A percentile compares a stretch with the other conserved stretches of the same genome.
Evolutionary conservation across 148 eudicot genomes (phyloP).

Genomic region (Silene uniflora): DNA sequence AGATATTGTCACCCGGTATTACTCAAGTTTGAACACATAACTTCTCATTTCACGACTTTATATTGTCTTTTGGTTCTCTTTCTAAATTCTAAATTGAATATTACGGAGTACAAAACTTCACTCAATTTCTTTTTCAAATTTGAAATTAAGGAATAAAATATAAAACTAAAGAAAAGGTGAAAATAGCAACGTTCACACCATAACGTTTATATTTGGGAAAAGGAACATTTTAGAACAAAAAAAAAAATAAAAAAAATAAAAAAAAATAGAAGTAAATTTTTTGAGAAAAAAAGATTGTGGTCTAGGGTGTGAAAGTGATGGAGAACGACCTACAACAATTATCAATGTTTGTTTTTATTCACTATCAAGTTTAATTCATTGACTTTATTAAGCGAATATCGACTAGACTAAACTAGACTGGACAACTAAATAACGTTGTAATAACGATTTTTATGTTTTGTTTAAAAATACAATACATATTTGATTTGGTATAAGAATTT

Average conservation of each 20-base stretch:
- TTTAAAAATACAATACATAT: too few relatives aligned
- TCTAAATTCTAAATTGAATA: background rate
- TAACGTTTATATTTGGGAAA: constrained; percentile 26
- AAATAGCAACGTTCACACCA: constrained; percentile 12
- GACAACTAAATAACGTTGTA: too few relatives aligned
- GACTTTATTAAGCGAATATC: too few relatives aligned
- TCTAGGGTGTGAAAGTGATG: background rate
- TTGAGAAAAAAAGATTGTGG: background rate
- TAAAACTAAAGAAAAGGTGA: background rate
- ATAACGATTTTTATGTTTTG: too few relatives aligned
- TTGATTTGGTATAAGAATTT: too few relatives aligned
- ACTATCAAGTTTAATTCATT: too few relatives aligned
- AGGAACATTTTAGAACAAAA: constrained; percentile 3
- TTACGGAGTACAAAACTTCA: too few relatives aligned
- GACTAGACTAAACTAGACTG: too few relatives aligned
- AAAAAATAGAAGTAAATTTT: background rate
- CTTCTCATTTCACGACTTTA: too few relatives aligned
- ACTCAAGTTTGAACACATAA: too few relatives aligned
- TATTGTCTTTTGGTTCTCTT: background rate
- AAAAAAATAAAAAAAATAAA: too few relatives aligned
- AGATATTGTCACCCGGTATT: too few relatives aligned
- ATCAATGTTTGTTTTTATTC: constrained; percentile 16
- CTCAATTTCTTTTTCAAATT: background rate
- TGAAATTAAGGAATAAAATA: background rate
- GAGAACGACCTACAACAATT: constrained; percentile 28